Evolutionary conservation across 2,329 filamentous ascomycete species (phyloP).

Genomic region (Dactylella cylindrospora): DNA sequence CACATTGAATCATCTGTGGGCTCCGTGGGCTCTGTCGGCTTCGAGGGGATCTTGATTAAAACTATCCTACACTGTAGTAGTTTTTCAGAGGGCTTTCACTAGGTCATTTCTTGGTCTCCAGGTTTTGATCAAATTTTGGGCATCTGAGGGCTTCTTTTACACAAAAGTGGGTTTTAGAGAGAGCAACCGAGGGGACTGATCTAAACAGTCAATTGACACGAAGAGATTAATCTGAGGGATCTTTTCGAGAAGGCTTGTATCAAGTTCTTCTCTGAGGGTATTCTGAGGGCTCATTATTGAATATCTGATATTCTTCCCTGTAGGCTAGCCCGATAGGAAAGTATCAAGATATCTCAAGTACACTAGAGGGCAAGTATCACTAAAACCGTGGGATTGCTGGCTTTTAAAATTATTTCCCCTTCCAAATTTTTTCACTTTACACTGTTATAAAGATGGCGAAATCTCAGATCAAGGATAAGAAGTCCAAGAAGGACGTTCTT

Average conservation of each 20-base stretch:
- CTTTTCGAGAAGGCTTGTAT: conserved; percentile 28
- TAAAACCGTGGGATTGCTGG: conserved; percentile 32
- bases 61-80: conserved; percentile 37
- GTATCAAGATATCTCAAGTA: too few relatives aligned
- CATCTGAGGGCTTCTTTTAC: conserved; percentile 42
- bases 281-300: conserved; percentile 40
- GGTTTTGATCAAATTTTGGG: conserved; percentile 34
- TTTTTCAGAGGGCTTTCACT: conserved; percentile 42
- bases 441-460: conserved; percentile 62
- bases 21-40: conserved; percentile 45
- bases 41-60: conserved; percentile 41
- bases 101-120: conserved; percentile 1
- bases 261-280: conserved; percentile 32
- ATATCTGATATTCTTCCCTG: conserved; percentile 39
- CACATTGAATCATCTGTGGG: conserved; percentile 36
- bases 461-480: conserved; percentile 61
- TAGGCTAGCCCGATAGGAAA: too few relatives aligned
- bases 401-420: conserved; percentile 15
- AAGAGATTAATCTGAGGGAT: conserved; percentile 29
- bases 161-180: conserved; percentile 34
- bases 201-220: conserved; percentile 41
- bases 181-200: conserved; percentile 42
- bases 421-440: conserved; percentile 5
- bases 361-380: conserved; percentile 43
- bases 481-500: conserved; percentile 57